A percentile compares a stretch with the other conserved stretches of the same genome.
Conservation (phyloP, 106 monocot species). For the Platanthera guangdongensis region DNA sequence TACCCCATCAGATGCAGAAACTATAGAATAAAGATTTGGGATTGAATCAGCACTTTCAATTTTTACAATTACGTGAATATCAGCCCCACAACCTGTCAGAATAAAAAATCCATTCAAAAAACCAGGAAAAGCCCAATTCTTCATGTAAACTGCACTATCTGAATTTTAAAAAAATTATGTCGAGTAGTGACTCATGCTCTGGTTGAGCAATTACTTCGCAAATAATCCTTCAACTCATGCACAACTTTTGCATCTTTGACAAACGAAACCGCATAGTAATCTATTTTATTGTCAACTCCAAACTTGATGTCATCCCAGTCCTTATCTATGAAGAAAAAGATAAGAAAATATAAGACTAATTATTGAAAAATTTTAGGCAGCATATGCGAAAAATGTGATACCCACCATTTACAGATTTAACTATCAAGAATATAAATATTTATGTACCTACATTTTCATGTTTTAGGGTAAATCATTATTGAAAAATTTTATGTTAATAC, state of each 20-base stretch:
- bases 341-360: not conserved
- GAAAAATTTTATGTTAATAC: no score
- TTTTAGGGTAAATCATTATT: no score
- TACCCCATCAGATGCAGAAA: slow-evolving; percentile 98
- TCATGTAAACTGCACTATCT: not conserved
- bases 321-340: slow-evolving; percentile 53
- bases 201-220: slow-evolving; percentile 40
- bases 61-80: slow-evolving; percentile 96
- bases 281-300: slow-evolving; percentile 94
- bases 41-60: slow-evolving; percentile 99
- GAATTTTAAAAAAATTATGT: not conserved
- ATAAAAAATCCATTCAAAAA: not conserved
- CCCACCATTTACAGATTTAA: not conserved
- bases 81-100: slow-evolving; percentile 61
- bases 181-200: not conserved
- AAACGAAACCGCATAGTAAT: slow-evolving; percentile 97
- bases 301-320: slow-evolving; percentile 99
- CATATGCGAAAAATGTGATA: not conserved
- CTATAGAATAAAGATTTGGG: slow-evolving; percentile 89
- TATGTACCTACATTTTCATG: not conserved
- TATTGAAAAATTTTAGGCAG: not conserved
- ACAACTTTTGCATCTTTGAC: slow-evolving; percentile 99
- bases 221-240: slow-evolving; percentile 90
- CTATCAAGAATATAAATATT: not conserved
- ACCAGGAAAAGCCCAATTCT: not conserved